A percentile compares a stretch with the other conserved stretches of the same genome.
Evolutionary conservation across 257 asterid genomes (phyloP).

Genomic region (Nicotiana benthamiana): DNA sequence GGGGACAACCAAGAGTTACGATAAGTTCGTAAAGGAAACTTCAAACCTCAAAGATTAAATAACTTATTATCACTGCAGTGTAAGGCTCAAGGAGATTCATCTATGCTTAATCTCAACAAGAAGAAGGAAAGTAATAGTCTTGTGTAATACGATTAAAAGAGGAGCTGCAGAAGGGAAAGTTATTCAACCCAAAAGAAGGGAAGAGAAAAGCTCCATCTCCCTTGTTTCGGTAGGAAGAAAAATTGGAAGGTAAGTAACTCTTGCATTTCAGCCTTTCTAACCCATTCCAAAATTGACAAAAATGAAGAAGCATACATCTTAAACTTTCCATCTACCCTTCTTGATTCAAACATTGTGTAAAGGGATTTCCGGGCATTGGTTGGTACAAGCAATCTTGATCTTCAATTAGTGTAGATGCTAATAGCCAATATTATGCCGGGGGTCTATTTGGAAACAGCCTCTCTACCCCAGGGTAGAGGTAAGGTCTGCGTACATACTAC

Average conservation of each 20-base stretch:
- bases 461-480: too few relatives aligned
- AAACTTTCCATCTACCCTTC: not conserved
- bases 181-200: not conserved
- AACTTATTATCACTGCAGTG: not conserved
- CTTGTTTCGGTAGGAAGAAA: not conserved
- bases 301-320: not conserved
- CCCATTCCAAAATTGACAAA: not conserved
- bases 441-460: too few relatives aligned
- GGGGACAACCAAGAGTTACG: not conserved
- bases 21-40: not conserved
- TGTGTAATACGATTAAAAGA: not conserved
- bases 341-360: not conserved
- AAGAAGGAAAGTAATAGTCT: not conserved
- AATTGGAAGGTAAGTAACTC: not conserved
- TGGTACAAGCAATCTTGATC: too few relatives aligned
- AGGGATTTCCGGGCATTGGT: not conserved
- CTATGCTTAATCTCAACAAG: not conserved
- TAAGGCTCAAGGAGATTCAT: not conserved
- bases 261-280: not conserved
- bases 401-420: too few relatives aligned
- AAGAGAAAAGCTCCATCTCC: not conserved
- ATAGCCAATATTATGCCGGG: too few relatives aligned
- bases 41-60: not conserved
- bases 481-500: too few relatives aligned
- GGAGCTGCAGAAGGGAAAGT: not conserved